Evolutionary conservation across 306 rosid genomes (phyloP), one percentile per base, ranked within the genome.

Genomic region (Medicago ruthenica): DNA sequence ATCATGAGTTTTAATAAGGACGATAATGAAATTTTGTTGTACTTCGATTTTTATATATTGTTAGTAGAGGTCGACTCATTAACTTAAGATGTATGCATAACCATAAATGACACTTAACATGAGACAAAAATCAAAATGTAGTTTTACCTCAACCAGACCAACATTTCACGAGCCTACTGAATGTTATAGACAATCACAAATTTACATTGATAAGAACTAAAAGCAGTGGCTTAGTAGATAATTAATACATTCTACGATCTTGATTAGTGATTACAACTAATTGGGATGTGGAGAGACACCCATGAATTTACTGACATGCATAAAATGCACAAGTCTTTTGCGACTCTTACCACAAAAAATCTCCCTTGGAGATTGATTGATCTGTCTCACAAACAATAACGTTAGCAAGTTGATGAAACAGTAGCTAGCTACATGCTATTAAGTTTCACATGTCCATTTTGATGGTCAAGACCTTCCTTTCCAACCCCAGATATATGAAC

Each of bases 401-500:
- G 85, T 77, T 60, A 77, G 82, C 82, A 78, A 65, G 85, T 67
- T 21, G 86, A 78, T 70, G 90, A 78, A 74, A 77, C 77, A n/a
- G 73, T 15, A 50, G 87, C 83, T 54, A 54, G 5, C 61, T 54
- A 54, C 36, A 31, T 31, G 57, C 18, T 87, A 71, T 79, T 79
- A 11, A 74, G 74, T 87, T 90, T 87, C 83, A 83, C 66, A 60
- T 76, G 53, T 73, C 82, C 73, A 73, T 66, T 79, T 71, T 79
- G 88, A 77, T 67, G 63, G 20, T 89, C 94, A 68, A 82, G 80
- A 78, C 89, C 97, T 71, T 82, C 89, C 55, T 86, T 84, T 68
- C 92, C 93, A 31, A 73, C 86, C 60, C 92, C 85, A 17, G 97
- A 89, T 70, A 91, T 79, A 85, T 91, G 86, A 47, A 93, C 98